Evolutionary conservation across 106 monocot genomes (phyloP).

Genomic region (Dioscorea dumetorum): DNA sequence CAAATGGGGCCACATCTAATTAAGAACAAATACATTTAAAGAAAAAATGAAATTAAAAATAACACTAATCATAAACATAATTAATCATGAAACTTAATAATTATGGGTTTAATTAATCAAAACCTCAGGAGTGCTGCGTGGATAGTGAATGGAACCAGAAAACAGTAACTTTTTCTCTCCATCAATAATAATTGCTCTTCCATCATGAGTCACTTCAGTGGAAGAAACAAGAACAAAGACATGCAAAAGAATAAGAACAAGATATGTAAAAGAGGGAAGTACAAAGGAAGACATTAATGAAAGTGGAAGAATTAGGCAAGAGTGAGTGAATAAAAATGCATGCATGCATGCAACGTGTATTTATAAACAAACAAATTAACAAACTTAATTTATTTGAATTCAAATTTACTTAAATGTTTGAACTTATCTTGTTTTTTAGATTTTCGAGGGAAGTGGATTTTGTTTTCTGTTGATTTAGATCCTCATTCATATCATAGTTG

Average conservation of each 20-base stretch:
- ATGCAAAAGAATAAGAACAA: neutral
- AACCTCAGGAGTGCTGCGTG: slow-evolving; percentile 40
- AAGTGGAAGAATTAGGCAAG: neutral
- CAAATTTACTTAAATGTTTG: too few species aligned
- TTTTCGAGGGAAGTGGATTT: too few species aligned
- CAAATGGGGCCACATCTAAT: slow-evolving; percentile 64
- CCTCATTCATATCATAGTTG: too few species aligned
- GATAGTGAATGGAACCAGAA: slow-evolving; percentile 40
- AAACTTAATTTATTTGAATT: too few species aligned
- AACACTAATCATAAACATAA: too few species aligned
- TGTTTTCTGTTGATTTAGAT: too few species aligned
- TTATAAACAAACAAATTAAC: neutral
- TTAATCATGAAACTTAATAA: neutral
- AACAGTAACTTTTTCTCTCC: slow-evolving; percentile 27
- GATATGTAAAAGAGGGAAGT: neutral
- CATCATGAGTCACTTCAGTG: slow-evolving; percentile 13
- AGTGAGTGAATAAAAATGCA: neutral
- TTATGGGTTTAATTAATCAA: neutral
- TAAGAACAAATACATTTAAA: neutral
- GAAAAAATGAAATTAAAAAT: neutral
- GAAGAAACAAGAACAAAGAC: neutral
- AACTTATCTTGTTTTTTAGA: too few species aligned
- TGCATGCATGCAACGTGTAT: neutral
- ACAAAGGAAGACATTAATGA: neutral
- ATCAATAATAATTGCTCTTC: slow-evolving; percentile 21